Percentiles rank a stretch among this genome's conserved stretches.
These are phyloP conservation scores for Albizia julibrissin DNA, from an alignment of 306 rosid genomes.

Conservation along the genomic window DNA sequence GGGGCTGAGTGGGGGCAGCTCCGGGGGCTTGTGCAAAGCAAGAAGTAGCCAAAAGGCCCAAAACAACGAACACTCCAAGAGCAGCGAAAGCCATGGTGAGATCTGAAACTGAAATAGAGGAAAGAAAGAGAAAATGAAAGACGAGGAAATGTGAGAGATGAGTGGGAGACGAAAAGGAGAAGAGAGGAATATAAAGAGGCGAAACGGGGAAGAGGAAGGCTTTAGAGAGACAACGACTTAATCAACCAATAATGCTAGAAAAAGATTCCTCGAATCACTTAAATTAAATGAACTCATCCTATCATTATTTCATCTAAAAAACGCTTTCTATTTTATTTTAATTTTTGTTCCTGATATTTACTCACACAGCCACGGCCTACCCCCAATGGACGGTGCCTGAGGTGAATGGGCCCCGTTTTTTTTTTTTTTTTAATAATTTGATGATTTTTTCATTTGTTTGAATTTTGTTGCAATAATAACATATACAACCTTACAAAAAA, in stretches of 20 bases:
- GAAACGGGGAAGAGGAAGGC: not conserved
- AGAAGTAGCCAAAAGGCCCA: constrained; percentile 65
- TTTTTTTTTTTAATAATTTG: not conserved
- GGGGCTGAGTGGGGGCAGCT: constrained; percentile 52
- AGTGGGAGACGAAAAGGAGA: constrained; percentile 3
- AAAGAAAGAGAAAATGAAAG: not conserved
- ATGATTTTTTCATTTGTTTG: not conserved
- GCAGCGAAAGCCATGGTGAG: constrained; percentile 48
- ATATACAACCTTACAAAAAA: too few species aligned
- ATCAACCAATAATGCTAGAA: constrained; percentile 41
- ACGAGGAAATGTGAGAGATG: not conserved
- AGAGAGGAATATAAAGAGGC: constrained; percentile 34
- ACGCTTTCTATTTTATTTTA: not conserved
- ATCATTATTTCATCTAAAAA: not conserved
- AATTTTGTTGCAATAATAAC: not conserved
- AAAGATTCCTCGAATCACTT: constrained; percentile 37
- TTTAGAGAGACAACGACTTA: constrained; percentile 14
- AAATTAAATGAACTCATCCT: not conserved
- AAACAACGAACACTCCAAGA: constrained; percentile 49
- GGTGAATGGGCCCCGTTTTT: not conserved
- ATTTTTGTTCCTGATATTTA: too few species aligned
- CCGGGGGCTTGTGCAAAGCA: constrained; percentile 79
- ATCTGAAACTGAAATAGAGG: not conserved
- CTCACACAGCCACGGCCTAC: too few species aligned
- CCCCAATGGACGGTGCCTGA: not conserved